Evolutionary conservation across 2,329 filamentous ascomycete species (phyloP).

Genomic region (Aspergillus sp.): DNA sequence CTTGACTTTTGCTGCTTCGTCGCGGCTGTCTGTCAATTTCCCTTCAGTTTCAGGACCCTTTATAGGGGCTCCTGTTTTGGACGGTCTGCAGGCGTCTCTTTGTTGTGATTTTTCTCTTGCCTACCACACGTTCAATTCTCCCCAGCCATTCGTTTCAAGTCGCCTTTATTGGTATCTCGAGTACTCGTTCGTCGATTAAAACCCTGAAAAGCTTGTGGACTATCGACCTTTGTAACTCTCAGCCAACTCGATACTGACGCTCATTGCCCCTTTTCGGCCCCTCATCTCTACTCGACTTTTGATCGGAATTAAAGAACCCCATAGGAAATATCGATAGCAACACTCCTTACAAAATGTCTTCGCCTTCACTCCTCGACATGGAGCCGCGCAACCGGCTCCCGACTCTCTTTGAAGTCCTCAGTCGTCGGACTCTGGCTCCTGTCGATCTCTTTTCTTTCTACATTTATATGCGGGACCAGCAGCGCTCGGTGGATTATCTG

Average conservation of each 20-base stretch:
- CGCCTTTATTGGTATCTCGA: too few relatives aligned
- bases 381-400: constrained; percentile 75
- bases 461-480: constrained; percentile 99
- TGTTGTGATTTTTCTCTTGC: background rate
- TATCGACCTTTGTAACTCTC: constrained; percentile 1
- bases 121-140: too few relatives aligned
- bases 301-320: background rate
- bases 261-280: constrained; percentile 15
- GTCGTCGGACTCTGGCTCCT: constrained; percentile 85
- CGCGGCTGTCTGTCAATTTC: constrained; percentile 11
- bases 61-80: constrained; percentile 2
- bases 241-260: constrained; percentile 8
- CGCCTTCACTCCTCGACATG: constrained; percentile 27
- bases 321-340: background rate
- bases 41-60: background rate
- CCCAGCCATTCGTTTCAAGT: too few relatives aligned
- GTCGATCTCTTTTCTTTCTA: constrained; percentile 99
- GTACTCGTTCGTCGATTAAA: too few relatives aligned
- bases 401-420: constrained; percentile 92
- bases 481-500: constrained; percentile 93
- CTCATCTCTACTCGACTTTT: constrained; percentile 1
- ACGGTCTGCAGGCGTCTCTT: background rate
- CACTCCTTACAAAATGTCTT: constrained; percentile 20
- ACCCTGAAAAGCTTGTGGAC: background rate
- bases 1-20: constrained; percentile 8